Evolutionary conservation across 2,329 filamentous ascomycete genomes (phyloP), one percentile per base, ranked within the genome.

Genomic region (Aspergillus cejpii): DNA sequence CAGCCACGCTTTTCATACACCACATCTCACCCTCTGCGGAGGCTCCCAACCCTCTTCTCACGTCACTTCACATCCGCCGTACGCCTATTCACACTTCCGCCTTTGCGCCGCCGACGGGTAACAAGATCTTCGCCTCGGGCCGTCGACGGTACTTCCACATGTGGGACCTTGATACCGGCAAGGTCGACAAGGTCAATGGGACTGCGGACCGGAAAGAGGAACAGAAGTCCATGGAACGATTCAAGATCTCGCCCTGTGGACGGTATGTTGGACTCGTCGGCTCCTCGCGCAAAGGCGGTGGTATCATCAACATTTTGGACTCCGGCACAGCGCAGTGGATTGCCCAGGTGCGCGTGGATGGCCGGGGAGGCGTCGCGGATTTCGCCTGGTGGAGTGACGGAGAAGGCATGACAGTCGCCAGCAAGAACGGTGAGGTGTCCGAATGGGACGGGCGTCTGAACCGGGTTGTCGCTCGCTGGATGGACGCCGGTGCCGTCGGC

Each of bases 331-430:
- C 86, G 61, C 91, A 96, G 69, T 97, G 91, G 91, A 74, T 89
- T 37, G 80, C 85, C 0, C 83, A 91, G 53, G 87, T 86, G 11
- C 79, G 90, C 29, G 75, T 96, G 37, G 87, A 96, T 59, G 84
- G 86, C 52, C 77, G 80, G 39, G 83, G 88, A 40, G 90, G 90
- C 28, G 83, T 97, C 38, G 85, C 87, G 1, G 91, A 96, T 65
- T 94, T 96, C 59, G 81, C 80, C 1, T 98, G 92, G 92, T 96
- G 90, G 90, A 77, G 80, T 42, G 81, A 87, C 49, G 86, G 90
- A 26, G 78, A 83, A 31, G 91, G 90, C 3, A 74, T 98, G 58
- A 84, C 82, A 0, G 85, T 95, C 33, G 80, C 86, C 1, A 89
- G 87, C 48, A 90, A 85, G 65, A 88, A 86, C 54, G 92, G 92